Evolutionary conservation across 169 alveolate genomes (phyloP).

Genomic region (Plasmodium chabaudi): DNA sequence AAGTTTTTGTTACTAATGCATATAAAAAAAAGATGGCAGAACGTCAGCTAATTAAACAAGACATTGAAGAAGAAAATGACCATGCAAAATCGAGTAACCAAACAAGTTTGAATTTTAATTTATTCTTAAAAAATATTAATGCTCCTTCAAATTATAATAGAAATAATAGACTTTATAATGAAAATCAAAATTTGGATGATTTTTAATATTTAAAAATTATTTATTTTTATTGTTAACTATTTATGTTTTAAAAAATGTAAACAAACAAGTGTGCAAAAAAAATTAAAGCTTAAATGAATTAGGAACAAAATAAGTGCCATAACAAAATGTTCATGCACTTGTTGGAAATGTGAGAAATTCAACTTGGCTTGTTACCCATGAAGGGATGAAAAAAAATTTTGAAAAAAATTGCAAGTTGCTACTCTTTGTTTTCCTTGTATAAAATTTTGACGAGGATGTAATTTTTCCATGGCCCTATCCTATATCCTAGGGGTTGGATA

Average conservation of each 20-base stretch:
- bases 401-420: not conserved
- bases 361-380: too few relatives aligned
- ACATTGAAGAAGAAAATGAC: conserved; percentile 77
- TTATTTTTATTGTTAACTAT: too few relatives aligned
- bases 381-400: too few relatives aligned
- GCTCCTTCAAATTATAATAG: conserved; percentile 65
- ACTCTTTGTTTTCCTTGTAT: conserved; percentile 79
- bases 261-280: too few relatives aligned
- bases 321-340: too few relatives aligned
- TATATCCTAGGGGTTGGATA: conserved; percentile 93
- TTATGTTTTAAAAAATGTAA: too few relatives aligned
- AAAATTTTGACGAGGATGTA: conserved; percentile 83
- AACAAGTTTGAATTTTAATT: conserved; percentile 79
- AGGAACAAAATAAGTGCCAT: too few relatives aligned
- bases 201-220: not conserved
- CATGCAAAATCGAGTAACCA: conserved; percentile 61
- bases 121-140: conserved; percentile 79
- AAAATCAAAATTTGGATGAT: conserved; percentile 3
- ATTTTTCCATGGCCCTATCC: conserved; percentile 89
- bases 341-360: too few relatives aligned
- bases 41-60: conserved; percentile 69
- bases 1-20: conserved; percentile 86
- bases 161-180: conserved; percentile 28
- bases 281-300: too few relatives aligned
- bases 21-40: conserved; percentile 85